Base-by-base conservation (phyloP, 257 asterid genomes). In the Asclepias syriaca region DNA sequence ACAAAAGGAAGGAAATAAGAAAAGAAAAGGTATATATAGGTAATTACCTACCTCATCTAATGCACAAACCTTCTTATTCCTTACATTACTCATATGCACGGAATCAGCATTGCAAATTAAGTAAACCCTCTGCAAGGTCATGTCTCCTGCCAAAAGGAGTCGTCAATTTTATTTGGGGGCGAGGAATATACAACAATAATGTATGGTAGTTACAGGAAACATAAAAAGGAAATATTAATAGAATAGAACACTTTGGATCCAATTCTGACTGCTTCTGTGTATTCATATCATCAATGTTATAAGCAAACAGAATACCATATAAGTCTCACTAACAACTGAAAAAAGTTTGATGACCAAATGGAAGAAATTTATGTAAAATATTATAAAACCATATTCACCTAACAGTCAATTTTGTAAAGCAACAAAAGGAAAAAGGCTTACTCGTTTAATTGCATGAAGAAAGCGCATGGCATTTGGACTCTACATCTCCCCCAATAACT, bases 371-470 rank as follows among this genome's bases (percentile, higher is more conserved):
- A 24, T 24, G 0, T 24, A 24, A 24, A 24, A 24, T 24, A 24
- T 24, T 24, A 24, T 24, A 24, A 24, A 24, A 24, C 27, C 19
- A 6, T 6, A 6, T 43, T 43, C 48, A 43, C 55, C 29, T 55
- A 74, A 22, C 27, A 3, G 39, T 13, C 39, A 45, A 54, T 22
- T 70, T 49, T 9, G 3, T 13, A 27, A 29, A 70, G 60, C 27
- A 24, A 24, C 27, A 24, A 24, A 24, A 24, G 27, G 27, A 24
- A 24, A 24, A 24, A 24, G 27, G 27, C 32, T 45, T 83, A 89
- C 96, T 87, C 88, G 27, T 84, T 24, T 87, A 27, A 89, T 78
- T 63, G 96, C 93, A 80, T 83, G 88, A 77, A 89, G 93, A 77
- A 74, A 87, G 51, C 93, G 87, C 76, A 87, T 75, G 69, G 87